Percentiles rank a stretch among this genome's conserved stretches.
These are phyloP conservation scores for Psidium guajava DNA, from an alignment of 345 rosid species.

Conservation along the genomic window DNA sequence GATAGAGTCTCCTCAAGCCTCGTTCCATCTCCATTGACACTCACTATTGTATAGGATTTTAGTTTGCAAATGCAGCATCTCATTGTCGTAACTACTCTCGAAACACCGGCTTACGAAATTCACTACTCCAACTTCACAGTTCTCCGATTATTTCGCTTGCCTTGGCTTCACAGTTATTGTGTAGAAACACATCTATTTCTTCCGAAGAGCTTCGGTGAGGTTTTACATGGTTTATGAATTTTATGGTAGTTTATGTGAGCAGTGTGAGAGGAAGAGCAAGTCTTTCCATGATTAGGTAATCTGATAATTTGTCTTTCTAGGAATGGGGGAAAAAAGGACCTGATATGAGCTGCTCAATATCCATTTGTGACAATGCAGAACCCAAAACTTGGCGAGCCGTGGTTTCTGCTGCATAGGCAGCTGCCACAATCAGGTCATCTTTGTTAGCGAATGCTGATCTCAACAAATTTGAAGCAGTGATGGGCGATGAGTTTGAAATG, in stretches of 20 bases:
- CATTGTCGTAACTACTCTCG: not conserved
- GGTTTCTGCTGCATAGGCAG: slow-evolving; percentile 56
- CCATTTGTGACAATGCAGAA: not conserved
- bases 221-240: not conserved
- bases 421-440: slow-evolving; percentile 39
- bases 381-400: slow-evolving; percentile 33
- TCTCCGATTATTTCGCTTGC: not conserved
- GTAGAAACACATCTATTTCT: not conserved
- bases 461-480: slow-evolving; percentile 68
- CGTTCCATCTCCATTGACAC: too few relatives aligned
- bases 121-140: not conserved
- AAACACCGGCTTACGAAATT: not conserved
- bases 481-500: slow-evolving; percentile 70
- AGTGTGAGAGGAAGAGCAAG: not conserved
- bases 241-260: not conserved
- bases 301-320: not conserved
- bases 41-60: not conserved
- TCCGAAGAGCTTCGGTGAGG: not conserved
- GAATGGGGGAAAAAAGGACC: not conserved
- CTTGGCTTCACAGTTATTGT: not conserved
- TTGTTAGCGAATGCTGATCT: slow-evolving; percentile 67
- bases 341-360: not conserved
- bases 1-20: too few relatives aligned
- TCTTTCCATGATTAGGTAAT: not conserved
- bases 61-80: not conserved